Conservation (phyloP, 371 early-diverging fungal genomes). For the Syncephalis plumigaleata region DNA sequence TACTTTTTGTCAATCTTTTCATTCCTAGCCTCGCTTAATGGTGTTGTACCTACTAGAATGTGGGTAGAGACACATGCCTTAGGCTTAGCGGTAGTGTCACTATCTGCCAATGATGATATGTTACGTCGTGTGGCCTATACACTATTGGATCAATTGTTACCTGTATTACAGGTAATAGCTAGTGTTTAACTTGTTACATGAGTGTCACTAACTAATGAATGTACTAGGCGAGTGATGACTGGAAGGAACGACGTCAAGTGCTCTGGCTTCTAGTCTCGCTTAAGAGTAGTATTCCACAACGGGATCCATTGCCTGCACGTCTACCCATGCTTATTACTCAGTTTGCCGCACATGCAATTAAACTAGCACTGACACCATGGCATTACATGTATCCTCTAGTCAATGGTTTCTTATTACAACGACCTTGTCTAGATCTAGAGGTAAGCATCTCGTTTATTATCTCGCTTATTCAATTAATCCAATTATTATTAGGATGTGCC, state of each 20-base stretch:
- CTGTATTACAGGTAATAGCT: too few species aligned
- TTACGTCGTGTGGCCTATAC: too few species aligned
- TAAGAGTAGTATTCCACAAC: slow-evolving; percentile 39
- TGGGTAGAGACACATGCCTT: too few species aligned
- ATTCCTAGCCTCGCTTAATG: too few species aligned
- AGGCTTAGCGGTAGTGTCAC: too few species aligned
- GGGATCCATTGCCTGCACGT: slow-evolving; percentile 23
- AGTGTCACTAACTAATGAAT: too few species aligned
- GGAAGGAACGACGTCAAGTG: slow-evolving; percentile 25
- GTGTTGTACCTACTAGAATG: too few species aligned
- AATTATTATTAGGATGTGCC: slow-evolving; percentile 51
- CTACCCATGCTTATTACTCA: slow-evolving; percentile 45
- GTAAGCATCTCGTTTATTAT: slow-evolving; percentile 13
- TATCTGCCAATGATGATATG: too few species aligned
- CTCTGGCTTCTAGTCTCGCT: slow-evolving; percentile 41
- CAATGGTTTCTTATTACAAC: slow-evolving; percentile 48
- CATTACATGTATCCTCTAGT: slow-evolving; percentile 57
- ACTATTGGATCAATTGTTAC: too few species aligned
- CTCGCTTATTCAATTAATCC: slow-evolving; percentile 16
- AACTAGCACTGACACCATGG: slow-evolving; percentile 44
- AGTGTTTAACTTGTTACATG: too few species aligned
- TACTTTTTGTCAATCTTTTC: too few species aligned
- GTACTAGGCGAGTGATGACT: too few species aligned
- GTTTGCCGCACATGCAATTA: slow-evolving; percentile 45
- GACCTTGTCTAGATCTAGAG: slow-evolving; percentile 49